These are phyloP conservation scores for Vishniacozyma victoriae DNA, from an alignment of 768 basidiomycete genomes.

Conservation along the genomic window DNA sequence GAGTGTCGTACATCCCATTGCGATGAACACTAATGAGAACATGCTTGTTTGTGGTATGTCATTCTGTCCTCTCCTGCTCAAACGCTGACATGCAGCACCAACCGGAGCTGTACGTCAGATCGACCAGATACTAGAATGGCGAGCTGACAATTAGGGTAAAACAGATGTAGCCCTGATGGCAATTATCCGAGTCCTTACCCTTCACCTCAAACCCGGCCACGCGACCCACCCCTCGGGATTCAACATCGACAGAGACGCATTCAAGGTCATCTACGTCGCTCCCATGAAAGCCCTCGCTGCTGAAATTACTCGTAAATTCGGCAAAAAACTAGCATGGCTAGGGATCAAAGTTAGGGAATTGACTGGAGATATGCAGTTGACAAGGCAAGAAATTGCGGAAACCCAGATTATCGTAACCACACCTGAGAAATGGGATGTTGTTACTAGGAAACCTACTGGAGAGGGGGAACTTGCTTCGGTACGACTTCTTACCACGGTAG, in stretches of 20 bases:
- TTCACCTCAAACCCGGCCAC: conserved; percentile 52
- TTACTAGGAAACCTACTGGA: conserved; percentile 91
- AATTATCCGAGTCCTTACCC: conserved; percentile 78
- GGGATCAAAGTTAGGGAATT: conserved; percentile 79
- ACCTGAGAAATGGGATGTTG: conserved; percentile 99
- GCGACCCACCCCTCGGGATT: conserved; percentile 34
- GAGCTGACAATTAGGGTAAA: conserved; percentile 98
- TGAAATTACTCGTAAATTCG: conserved; percentile 87
- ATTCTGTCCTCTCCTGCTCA: background rate
- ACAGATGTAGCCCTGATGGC: conserved; percentile 95
- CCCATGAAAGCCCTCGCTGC: conserved; percentile 98
- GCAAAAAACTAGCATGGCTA: conserved; percentile 84
- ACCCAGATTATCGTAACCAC: conserved; percentile 98
- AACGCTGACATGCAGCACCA: conserved; percentile 59
- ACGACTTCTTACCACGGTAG: too few relatives aligned
- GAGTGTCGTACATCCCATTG: conserved; percentile 87
- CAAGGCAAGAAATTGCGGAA: conserved; percentile 83
- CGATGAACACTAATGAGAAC: conserved; percentile 93
- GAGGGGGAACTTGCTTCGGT: conserved; percentile 95
- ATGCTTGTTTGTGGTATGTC: conserved; percentile 76
- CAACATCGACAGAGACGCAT: conserved; percentile 63
- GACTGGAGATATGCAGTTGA: conserved; percentile 98
- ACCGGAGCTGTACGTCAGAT: conserved; percentile 96
- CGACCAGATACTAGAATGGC: too few relatives aligned
- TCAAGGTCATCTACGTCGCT: conserved; percentile 98